phyloP scores from a whole-genome alignment of 169 alveolate species.

The Plasmodium malariae region DNA sequence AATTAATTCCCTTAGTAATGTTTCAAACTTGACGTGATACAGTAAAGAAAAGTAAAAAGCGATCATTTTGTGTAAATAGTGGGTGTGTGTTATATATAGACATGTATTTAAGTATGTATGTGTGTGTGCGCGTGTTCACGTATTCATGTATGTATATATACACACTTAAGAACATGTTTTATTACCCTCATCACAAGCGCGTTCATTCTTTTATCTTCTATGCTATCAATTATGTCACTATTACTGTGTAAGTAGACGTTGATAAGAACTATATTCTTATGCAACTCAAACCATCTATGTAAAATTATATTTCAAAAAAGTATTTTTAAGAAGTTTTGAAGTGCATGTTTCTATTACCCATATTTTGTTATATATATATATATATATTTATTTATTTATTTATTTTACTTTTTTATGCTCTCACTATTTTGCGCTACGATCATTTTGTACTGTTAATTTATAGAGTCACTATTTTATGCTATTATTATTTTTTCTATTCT shows the following conservation, averaged over 20 bases:
- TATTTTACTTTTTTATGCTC: background rate
- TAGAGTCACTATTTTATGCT: too few relatives aligned
- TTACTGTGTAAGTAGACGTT: slow-evolving; percentile 44
- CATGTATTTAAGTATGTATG: background rate
- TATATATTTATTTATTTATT: background rate
- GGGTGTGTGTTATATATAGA: background rate
- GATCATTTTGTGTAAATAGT: background rate
- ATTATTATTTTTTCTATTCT: slow-evolving; percentile 9
- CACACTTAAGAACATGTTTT: background rate
- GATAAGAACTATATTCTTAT: slow-evolving; percentile 45
- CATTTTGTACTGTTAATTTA: too few relatives aligned
- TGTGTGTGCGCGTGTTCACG: background rate
- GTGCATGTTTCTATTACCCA: slow-evolving; percentile 2
- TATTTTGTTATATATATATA: too few relatives aligned
- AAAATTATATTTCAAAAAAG: background rate
- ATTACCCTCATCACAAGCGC: slow-evolving; percentile 38
- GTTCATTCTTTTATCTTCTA: slow-evolving; percentile 24
- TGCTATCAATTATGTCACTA: slow-evolving; percentile 35
- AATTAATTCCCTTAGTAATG: slow-evolving; percentile 47
- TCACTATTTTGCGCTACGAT: too few relatives aligned
- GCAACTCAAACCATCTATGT: slow-evolving; percentile 52
- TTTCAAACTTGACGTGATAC: slow-evolving; percentile 22
- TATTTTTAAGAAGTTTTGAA: background rate
- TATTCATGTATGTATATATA: background rate
- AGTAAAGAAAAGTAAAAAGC: background rate